Evolutionary conservation across 2,329 filamentous ascomycete species (phyloP).

Genomic region (Magnaporthiopsis incrustans): DNA sequence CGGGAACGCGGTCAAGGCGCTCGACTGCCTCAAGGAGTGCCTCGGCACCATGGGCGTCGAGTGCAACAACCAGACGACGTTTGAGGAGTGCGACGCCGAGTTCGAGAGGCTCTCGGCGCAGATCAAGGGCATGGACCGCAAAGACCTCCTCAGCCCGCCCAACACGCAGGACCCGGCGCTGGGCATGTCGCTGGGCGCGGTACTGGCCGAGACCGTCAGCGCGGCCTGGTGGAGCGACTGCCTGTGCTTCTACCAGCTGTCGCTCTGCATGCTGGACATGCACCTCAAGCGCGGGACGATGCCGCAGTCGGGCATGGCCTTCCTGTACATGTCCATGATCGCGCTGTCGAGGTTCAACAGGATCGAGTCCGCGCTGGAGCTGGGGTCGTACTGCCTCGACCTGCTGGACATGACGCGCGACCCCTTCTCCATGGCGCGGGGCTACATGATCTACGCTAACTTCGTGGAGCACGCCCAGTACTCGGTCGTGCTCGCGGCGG

Average conservation of each 20-base stretch:
- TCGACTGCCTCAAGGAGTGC: slow-evolving; percentile 63
- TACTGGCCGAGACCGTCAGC: slow-evolving; percentile 61
- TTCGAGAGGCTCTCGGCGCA: slow-evolving; percentile 57
- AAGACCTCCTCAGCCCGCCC: slow-evolving; percentile 34
- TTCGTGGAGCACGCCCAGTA: slow-evolving; percentile 64
- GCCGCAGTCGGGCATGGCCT: slow-evolving; percentile 61
- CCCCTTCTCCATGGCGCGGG: slow-evolving; percentile 57
- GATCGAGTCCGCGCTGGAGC: slow-evolving; percentile 57
- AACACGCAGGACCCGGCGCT: slow-evolving; percentile 43
- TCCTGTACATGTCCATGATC: slow-evolving; percentile 60
- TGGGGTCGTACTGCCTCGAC: slow-evolving; percentile 54
- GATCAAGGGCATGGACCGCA: slow-evolving; percentile 49
- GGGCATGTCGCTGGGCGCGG: slow-evolving; percentile 53
- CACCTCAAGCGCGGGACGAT: slow-evolving; percentile 58
- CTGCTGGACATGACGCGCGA: slow-evolving; percentile 57
- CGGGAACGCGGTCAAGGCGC: slow-evolving; percentile 62
- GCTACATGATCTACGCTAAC: slow-evolving; percentile 59
- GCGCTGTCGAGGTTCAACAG: slow-evolving; percentile 63
- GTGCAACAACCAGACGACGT: slow-evolving; percentile 58
- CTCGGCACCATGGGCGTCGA: slow-evolving; percentile 60
- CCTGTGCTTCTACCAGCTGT: slow-evolving; percentile 64
- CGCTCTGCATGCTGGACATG: slow-evolving; percentile 57
- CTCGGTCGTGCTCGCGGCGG: slow-evolving; percentile 49
- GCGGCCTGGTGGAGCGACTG: slow-evolving; percentile 68
- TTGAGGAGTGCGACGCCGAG: slow-evolving; percentile 68